Conservation (phyloP, 176 grass and related monocot species). For the Pontederia crassipes region DNA sequence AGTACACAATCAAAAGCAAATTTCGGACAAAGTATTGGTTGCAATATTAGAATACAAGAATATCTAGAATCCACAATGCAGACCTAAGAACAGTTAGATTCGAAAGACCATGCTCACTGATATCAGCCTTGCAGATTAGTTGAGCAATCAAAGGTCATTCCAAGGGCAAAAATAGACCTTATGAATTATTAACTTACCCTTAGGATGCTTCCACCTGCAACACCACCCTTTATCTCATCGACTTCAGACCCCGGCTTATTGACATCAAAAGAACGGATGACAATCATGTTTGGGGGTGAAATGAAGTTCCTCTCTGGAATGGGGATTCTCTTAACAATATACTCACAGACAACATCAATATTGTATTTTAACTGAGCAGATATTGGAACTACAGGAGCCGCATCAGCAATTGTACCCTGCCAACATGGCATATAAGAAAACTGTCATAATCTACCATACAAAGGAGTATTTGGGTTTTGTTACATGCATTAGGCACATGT, state of each 20-base stretch:
- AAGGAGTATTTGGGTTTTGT: too few species aligned
- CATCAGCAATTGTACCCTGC: constrained; percentile 86
- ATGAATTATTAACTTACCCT: constrained; percentile 29
- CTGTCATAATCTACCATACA: too few species aligned
- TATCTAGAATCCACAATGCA: too few species aligned
- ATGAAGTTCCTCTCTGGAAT: constrained; percentile 76
- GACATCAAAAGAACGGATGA: constrained; percentile 91
- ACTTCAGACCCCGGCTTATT: constrained; percentile 95
- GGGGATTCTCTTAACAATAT: constrained; percentile 83
- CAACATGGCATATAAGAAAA: constrained; percentile 5
- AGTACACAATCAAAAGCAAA: too few species aligned
- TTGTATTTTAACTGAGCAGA: constrained; percentile 92
- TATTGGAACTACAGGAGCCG: constrained; percentile 87
- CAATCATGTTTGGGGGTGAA: constrained; percentile 86
- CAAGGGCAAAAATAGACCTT: not conserved
- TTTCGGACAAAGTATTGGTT: too few species aligned
- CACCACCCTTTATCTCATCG: constrained; percentile 84
- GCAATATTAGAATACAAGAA: too few species aligned
- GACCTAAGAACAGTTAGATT: too few species aligned
- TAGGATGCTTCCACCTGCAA: constrained; percentile 85
- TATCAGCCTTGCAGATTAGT: not conserved
- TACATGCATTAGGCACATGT: too few species aligned
- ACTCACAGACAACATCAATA: constrained; percentile 88
- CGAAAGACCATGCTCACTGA: too few species aligned
- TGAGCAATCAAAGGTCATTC: not conserved